Percentiles rank a stretch among this genome's conserved stretches.
phyloP scores from a whole-genome alignment of 257 asterid species.

The Nyctanthes arbortristis region DNA sequence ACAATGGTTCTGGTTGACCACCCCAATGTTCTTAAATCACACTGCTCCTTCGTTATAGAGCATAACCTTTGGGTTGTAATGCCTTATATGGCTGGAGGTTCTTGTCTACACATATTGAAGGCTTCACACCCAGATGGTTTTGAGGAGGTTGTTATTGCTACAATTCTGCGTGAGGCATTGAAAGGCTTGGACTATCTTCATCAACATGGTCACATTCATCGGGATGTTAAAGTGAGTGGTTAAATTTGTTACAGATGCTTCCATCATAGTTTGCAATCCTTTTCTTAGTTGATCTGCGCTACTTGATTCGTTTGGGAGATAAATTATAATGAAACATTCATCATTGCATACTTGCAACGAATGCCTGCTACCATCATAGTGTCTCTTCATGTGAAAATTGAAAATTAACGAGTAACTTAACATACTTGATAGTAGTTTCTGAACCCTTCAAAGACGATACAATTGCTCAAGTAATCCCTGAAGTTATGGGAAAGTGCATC shows the following conservation, averaged over 20 bases:
- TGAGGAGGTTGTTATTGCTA: conserved; percentile 94
- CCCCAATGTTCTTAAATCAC: conserved; percentile 90
- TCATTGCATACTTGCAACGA: neutral
- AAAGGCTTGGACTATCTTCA: conserved; percentile 96
- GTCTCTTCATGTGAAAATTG: neutral
- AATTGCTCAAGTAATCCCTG: neutral
- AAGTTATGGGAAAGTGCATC: neutral
- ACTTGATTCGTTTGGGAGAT: neutral
- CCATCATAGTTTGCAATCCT: neutral
- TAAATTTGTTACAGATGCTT: conserved; percentile 15
- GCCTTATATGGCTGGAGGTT: conserved; percentile 99
- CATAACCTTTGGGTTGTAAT: conserved; percentile 95
- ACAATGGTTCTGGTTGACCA: conserved; percentile 96
- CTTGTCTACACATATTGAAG: conserved; percentile 95
- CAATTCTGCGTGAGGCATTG: conserved; percentile 82
- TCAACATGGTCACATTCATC: conserved; percentile 95
- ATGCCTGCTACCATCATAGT: neutral
- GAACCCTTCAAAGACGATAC: neutral
- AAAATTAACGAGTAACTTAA: neutral
- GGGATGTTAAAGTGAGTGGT: conserved; percentile 89
- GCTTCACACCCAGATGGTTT: conserved; percentile 90
- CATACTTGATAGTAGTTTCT: neutral
- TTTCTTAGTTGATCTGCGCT: conserved; percentile 11
- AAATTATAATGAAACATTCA: conserved; percentile 5
- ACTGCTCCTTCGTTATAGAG: conserved; percentile 88